A percentile compares a stretch with the other conserved stretches of the same genome.
phyloP scores from a whole-genome alignment of 768 basidiomycete genomes.

The Lactarius evosmus region DNA sequence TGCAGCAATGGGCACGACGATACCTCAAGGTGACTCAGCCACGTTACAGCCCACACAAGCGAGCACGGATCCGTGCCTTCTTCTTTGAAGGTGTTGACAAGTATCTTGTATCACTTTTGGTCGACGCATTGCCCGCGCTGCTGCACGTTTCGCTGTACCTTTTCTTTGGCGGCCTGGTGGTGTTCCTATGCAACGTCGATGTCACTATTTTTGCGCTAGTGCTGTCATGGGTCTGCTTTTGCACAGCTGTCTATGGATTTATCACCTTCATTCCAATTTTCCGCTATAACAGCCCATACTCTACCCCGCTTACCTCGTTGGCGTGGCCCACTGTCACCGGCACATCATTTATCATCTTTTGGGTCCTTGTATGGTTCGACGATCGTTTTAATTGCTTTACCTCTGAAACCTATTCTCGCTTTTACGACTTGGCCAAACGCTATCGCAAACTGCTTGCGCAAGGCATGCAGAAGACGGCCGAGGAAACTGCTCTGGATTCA shows the following conservation, averaged over 20 bases:
- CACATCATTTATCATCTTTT: not conserved
- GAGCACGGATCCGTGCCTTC: constrained; percentile 8
- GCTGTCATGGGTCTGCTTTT: not conserved
- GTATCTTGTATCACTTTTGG: not conserved
- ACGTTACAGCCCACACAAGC: not conserved
- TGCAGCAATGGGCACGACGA: not conserved
- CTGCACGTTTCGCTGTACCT: constrained; percentile 15
- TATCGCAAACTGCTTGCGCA: too few species aligned
- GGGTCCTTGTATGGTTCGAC: too few species aligned
- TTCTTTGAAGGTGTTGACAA: not conserved
- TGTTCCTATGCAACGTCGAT: constrained; percentile 7
- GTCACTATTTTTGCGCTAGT: not conserved
- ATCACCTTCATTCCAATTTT: too few species aligned
- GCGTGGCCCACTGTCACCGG: not conserved
- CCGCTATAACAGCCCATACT: too few species aligned
- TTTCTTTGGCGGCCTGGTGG: constrained; percentile 10
- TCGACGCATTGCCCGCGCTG: constrained; percentile 8
- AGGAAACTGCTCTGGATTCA: too few species aligned
- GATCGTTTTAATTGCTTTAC: not conserved
- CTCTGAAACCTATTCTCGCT: too few species aligned
- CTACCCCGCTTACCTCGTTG: not conserved
- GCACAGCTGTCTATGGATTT: not conserved
- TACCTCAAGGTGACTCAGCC: not conserved
- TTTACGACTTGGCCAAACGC: too few species aligned
- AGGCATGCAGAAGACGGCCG: too few species aligned